phyloP scores from a whole-genome alignment of 108 stramenopile species.

The Asterionellopsis glacialis region DNA sequence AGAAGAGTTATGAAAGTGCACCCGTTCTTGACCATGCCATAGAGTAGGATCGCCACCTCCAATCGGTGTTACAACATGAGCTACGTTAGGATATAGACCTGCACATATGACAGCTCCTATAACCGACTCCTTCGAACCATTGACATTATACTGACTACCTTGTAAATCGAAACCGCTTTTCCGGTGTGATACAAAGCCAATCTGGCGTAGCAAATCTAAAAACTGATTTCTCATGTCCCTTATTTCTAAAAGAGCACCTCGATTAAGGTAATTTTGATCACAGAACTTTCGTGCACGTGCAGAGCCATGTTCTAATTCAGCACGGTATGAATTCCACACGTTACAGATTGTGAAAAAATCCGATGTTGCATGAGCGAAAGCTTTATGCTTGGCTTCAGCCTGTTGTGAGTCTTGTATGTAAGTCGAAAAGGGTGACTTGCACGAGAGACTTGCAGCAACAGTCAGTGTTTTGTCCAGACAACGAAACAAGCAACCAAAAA shows the following conservation, averaged over 20 bases:
- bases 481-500: slow-evolving; percentile 64
- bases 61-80: slow-evolving; percentile 30
- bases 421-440: slow-evolving; percentile 75
- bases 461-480: slow-evolving; percentile 80
- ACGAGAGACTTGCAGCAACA: slow-evolving; percentile 71
- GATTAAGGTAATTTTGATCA: slow-evolving; percentile 67
- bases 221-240: slow-evolving; percentile 72
- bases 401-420: slow-evolving; percentile 51
- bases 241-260: slow-evolving; percentile 67
- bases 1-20: slow-evolving; percentile 60
- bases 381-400: slow-evolving; percentile 70
- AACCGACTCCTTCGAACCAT: slow-evolving; percentile 36
- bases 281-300: slow-evolving; percentile 47
- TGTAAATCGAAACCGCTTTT: not conserved
- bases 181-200: slow-evolving; percentile 67
- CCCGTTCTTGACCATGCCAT: slow-evolving; percentile 42
- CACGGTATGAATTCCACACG: slow-evolving; percentile 74
- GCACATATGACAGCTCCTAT: slow-evolving; percentile 85
- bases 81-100: slow-evolving; percentile 94
- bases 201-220: slow-evolving; percentile 62
- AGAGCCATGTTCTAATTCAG: slow-evolving; percentile 6
- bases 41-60: slow-evolving; percentile 23
- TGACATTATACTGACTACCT: slow-evolving; percentile 23
- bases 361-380: slow-evolving; percentile 57
- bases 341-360: slow-evolving; percentile 89